Base-by-base conservation (phyloP, 352 stramenopile genomes). In the Phytophthora foliorum region DNA sequence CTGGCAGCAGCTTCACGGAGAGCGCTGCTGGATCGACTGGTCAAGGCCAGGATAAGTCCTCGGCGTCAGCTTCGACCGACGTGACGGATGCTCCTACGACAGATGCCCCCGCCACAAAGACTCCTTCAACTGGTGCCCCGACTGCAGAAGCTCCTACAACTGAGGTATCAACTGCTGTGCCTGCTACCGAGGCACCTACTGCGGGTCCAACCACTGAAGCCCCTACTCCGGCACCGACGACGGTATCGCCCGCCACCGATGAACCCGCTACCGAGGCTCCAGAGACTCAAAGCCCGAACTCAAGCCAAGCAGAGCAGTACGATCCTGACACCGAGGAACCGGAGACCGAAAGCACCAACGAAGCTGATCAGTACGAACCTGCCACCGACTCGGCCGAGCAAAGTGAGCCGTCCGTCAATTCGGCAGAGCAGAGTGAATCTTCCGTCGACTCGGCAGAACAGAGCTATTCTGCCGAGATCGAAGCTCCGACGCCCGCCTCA, bases 1-100 rank as follows among this genome's bases (percentile, higher is more conserved):
- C 54, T 11, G 61, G 72, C 13, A 65, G 67, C 42, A 71, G 51
- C 45, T 66, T 64, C 38, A 64, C 50, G 5, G 49, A 61, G n/a
- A 75, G 46, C 22, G n/a, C 22, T 24, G 17, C 54, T 29, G 49
- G 48, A 14, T 75, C 55, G 27, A 38, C 46, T 10, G 22, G 32
- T 29, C 21, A 69, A 46, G n/a, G 50, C 32, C 36, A 57, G 31
- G 45, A 46, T 31, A 48, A 63, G 17, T 25, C 48, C 0, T 45
- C 57, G 7, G 41, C 10, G 44, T 58, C 46, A 7, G 36, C 63
- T 32, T 71, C 62, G 25, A 68, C 65, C 0, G 32, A 31, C 22
- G 55, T 13, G 3, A 73, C 63, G 0, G 61, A 63, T 16, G 34
- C 63, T 3, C 41, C 61, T 16, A 49, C 27, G 0, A 53, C 54